These are phyloP conservation scores for Ceratobasidium sp. DNA, from an alignment of 1,284 basidiomycete genomes.

Conservation along the genomic window DNA sequence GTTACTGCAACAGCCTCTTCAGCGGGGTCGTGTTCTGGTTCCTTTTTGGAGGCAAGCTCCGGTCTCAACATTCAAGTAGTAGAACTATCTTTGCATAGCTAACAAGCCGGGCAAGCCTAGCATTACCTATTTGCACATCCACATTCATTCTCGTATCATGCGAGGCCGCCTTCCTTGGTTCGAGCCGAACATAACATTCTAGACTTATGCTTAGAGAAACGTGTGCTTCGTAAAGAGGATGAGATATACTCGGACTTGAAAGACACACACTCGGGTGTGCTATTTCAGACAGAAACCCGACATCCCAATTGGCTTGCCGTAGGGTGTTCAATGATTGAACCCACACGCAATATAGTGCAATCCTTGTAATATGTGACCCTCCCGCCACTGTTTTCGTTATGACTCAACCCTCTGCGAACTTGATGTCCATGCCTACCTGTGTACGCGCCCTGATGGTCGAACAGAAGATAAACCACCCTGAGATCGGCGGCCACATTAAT, in stretches of 20 bases:
- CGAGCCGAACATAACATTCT: background rate
- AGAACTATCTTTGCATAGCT: no score
- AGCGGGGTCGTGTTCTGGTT: background rate
- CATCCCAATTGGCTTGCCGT: background rate
- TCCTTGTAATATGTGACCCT: no score
- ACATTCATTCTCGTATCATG: background rate
- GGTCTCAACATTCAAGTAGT: background rate
- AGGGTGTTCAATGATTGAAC: no score
- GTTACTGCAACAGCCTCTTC: background rate
- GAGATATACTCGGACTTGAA: background rate
- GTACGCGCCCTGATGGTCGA: slow-evolving; percentile 1
- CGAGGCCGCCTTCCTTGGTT: background rate
- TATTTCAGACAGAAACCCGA: background rate
- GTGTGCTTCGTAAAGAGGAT: background rate
- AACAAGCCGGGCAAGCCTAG: no score
- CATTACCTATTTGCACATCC: no score
- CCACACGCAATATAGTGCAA: no score
- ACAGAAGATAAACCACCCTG: background rate
- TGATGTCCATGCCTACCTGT: background rate
- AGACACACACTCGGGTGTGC: background rate
- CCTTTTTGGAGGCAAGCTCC: background rate
- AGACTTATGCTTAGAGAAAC: background rate
- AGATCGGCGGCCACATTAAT: background rate
- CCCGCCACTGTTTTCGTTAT: no score
- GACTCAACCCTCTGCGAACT: no score